Conservation (phyloP, 257 asterid genomes). For the Perilla frutescens region DNA sequence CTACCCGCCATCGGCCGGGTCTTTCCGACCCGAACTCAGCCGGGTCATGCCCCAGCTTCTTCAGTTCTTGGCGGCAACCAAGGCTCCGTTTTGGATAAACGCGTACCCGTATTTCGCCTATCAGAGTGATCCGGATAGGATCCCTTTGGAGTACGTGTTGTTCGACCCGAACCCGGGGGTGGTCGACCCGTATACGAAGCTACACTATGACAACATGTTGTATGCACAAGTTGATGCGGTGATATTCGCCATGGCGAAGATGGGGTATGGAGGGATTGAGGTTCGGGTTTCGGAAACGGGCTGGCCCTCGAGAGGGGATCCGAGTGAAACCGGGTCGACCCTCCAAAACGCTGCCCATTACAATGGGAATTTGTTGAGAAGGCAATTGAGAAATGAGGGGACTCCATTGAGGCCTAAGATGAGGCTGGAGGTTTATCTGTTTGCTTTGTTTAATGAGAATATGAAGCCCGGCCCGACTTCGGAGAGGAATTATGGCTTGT, state of each 20-base stretch:
- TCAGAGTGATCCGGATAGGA: slow-evolving; percentile 51
- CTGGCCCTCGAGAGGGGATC: slow-evolving; percentile 80
- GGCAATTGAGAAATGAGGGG: slow-evolving; percentile 66
- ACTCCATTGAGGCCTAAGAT: slow-evolving; percentile 69
- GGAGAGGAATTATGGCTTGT: slow-evolving; percentile 73
- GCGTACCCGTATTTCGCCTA: slow-evolving; percentile 84
- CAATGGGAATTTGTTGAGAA: slow-evolving; percentile 67
- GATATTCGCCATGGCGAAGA: slow-evolving; percentile 58
- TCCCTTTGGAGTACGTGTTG: slow-evolving; percentile 63
- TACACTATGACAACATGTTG: slow-evolving; percentile 73
- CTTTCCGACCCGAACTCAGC: slow-evolving; percentile 48
- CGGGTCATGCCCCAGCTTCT: slow-evolving; percentile 61
- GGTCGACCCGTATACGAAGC: slow-evolving; percentile 60
- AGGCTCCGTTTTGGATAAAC: slow-evolving; percentile 72
- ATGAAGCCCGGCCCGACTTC: slow-evolving; percentile 84
- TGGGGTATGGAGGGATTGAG: slow-evolving; percentile 66
- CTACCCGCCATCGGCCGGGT: slow-evolving; percentile 79
- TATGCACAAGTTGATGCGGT: slow-evolving; percentile 89
- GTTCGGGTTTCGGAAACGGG: slow-evolving; percentile 78
- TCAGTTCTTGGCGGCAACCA: slow-evolving; percentile 55
- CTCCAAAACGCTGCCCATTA: slow-evolving; percentile 61
- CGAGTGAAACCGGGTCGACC: slow-evolving; percentile 58
- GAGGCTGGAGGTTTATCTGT: slow-evolving; percentile 67
- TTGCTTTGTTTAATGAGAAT: slow-evolving; percentile 80
- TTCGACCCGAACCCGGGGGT: slow-evolving; percentile 62